These are phyloP conservation scores for Drechslerella dactyloides DNA, from an alignment of 2,329 filamentous ascomycete species.

Conservation along the genomic window DNA sequence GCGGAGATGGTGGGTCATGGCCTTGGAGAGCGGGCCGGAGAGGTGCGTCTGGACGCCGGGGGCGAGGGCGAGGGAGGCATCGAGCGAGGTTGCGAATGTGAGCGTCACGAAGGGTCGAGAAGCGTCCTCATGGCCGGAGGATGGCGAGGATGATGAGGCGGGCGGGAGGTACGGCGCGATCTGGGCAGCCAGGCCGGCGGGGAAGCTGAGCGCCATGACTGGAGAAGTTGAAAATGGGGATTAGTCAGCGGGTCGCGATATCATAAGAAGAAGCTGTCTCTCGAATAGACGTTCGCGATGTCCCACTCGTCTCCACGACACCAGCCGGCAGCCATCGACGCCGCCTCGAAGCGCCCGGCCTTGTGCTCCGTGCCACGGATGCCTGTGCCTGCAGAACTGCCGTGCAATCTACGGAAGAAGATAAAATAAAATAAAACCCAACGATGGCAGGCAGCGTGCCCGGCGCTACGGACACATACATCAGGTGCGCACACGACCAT, in stretches of 20 bases:
- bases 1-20: constrained; percentile 91
- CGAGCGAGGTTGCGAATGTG: constrained; percentile 89
- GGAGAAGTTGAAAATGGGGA: neutral
- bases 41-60: constrained; percentile 82
- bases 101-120: constrained; percentile 69
- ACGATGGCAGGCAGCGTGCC: neutral
- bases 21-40: constrained; percentile 81
- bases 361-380: too few relatives aligned
- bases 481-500: neutral
- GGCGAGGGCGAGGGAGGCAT: constrained; percentile 76
- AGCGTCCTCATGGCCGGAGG: constrained; percentile 15
- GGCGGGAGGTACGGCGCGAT: constrained; percentile 52
- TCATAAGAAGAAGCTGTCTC: too few relatives aligned
- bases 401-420: neutral
- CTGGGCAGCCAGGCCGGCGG: constrained; percentile 31
- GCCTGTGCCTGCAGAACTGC: neutral
- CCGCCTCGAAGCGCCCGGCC: too few relatives aligned
- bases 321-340: too few relatives aligned
- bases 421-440: neutral
- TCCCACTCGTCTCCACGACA: too few relatives aligned
- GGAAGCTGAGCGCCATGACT: constrained; percentile 37
- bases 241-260: too few relatives aligned
- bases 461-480: neutral
- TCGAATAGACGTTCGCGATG: too few relatives aligned
- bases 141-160: neutral